Percentiles rank a stretch among this genome's conserved stretches.
phyloP scores from a whole-genome alignment of 2,329 filamentous ascomycete genomes.

The Diplodia corticola region DNA sequence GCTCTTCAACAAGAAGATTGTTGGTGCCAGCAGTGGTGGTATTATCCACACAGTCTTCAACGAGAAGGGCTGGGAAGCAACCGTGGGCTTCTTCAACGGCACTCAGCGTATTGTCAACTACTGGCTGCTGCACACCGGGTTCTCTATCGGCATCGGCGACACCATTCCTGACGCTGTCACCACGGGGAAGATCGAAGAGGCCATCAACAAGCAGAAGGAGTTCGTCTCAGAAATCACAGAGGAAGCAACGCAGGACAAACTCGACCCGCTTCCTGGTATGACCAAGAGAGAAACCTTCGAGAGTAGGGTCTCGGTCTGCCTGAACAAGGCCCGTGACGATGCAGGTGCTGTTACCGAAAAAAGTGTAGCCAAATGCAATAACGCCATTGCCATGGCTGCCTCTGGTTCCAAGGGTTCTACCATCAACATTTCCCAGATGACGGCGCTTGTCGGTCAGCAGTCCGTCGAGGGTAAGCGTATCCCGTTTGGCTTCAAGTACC shows the following conservation, averaged over 20 bases:
- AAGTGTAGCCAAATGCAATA: slow-evolving; percentile 93
- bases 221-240: slow-evolving; percentile 75
- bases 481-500: slow-evolving; percentile 98
- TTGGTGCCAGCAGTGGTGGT: slow-evolving; percentile 86
- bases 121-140: slow-evolving; percentile 94
- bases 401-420: slow-evolving; percentile 98
- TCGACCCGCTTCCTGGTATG: slow-evolving; percentile 96
- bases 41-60: slow-evolving; percentile 97
- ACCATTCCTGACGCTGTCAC: slow-evolving; percentile 88
- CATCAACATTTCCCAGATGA: slow-evolving; percentile 99
- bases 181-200: slow-evolving; percentile 78
- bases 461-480: slow-evolving; percentile 98
- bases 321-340: slow-evolving; percentile 95
- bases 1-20: slow-evolving; percentile 87
- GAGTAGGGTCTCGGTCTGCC: slow-evolving; percentile 88
- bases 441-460: slow-evolving; percentile 94
- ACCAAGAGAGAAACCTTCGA: slow-evolving; percentile 98
- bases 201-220: slow-evolving; percentile 78
- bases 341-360: slow-evolving; percentile 90
- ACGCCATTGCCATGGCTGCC: slow-evolving; percentile 92
- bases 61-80: slow-evolving; percentile 80
- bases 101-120: slow-evolving; percentile 94
- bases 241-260: slow-evolving; percentile 77
- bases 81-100: slow-evolving; percentile 94
- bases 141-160: slow-evolving; percentile 98